These are phyloP conservation scores for Microdochium trichocladiopsis DNA, from an alignment of 2,329 filamentous ascomycete species.

Conservation along the genomic window DNA sequence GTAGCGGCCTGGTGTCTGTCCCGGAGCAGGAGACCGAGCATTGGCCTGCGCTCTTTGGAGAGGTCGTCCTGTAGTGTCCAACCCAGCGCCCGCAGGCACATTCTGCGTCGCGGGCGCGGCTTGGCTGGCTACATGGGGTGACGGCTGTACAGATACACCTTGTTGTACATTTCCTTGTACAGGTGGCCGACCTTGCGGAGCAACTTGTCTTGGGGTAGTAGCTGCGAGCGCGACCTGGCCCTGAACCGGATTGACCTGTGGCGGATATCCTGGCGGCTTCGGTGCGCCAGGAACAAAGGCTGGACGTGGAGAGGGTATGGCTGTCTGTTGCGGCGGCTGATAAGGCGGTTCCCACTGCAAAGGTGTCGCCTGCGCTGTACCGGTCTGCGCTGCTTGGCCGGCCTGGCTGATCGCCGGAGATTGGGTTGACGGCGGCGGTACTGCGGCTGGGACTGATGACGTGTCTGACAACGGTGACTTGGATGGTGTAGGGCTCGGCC, in stretches of 20 bases:
- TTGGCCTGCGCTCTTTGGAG: background rate
- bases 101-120: background rate
- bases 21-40: background rate
- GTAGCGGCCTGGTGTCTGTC: background rate
- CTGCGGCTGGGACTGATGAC: slow-evolving; percentile 13
- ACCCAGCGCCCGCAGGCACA: background rate
- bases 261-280: slow-evolving; percentile 3
- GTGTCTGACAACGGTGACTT: slow-evolving; percentile 16
- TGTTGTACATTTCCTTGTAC: background rate
- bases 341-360: slow-evolving; percentile 35
- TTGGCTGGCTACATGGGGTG: background rate
- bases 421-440: slow-evolving; percentile 9
- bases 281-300: slow-evolving; percentile 5
- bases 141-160: background rate
- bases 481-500: slow-evolving; percentile 16
- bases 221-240: slow-evolving; percentile 4
- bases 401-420: slow-evolving; percentile 8
- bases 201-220: slow-evolving; percentile 9
- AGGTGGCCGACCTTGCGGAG: background rate
- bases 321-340: slow-evolving; percentile 26
- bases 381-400: background rate
- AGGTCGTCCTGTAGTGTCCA: background rate
- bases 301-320: slow-evolving; percentile 18
- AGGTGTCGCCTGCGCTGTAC: slow-evolving; percentile 11
- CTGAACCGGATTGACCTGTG: background rate